A percentile compares a stretch with the other conserved stretches of the same genome.
Evolutionary conservation across 768 basidiomycete species (phyloP).

Genomic region (Tylopilus vinaceipallidus): DNA sequence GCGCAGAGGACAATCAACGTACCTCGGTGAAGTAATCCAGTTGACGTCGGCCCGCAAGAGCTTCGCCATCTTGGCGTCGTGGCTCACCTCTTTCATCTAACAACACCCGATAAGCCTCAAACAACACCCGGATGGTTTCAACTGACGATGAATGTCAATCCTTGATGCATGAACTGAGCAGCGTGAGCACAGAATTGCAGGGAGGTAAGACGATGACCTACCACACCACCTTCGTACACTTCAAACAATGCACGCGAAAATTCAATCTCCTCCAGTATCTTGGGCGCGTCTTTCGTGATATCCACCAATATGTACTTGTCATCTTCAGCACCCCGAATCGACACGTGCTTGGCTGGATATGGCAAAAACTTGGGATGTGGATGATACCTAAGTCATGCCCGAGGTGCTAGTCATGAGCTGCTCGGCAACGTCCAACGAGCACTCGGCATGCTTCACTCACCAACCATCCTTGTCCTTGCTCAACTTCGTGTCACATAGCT

Average conservation of each 20-base stretch:
- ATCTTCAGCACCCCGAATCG: constrained; percentile 75
- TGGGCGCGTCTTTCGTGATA: constrained; percentile 40
- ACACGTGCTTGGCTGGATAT: constrained; percentile 67
- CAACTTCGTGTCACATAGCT: constrained; percentile 61
- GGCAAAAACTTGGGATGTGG: constrained; percentile 78
- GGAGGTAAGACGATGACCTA: constrained; percentile 34
- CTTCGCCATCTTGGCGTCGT: constrained; percentile 71
- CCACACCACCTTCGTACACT: constrained; percentile 85
- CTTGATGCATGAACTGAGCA: constrained; percentile 83
- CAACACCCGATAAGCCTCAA: constrained; percentile 2
- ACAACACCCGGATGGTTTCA: not conserved
- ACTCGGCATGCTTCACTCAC: constrained; percentile 38
- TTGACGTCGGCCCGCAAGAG: constrained; percentile 75
- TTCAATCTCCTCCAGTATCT: constrained; percentile 79
- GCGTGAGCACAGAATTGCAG: not conserved
- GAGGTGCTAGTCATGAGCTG: not conserved
- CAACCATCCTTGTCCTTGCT: constrained; percentile 77
- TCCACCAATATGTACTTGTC: constrained; percentile 78
- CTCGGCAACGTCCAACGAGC: not conserved
- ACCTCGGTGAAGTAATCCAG: constrained; percentile 78
- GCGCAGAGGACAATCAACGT: constrained; percentile 3
- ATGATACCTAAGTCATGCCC: constrained; percentile 59
- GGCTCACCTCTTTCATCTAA: constrained; percentile 76
- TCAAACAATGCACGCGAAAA: constrained; percentile 83
- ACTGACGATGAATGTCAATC: constrained; percentile 72